Evolutionary conservation across 176 grass and related monocot species (phyloP).

Genomic region (Oryza officinalis): DNA sequence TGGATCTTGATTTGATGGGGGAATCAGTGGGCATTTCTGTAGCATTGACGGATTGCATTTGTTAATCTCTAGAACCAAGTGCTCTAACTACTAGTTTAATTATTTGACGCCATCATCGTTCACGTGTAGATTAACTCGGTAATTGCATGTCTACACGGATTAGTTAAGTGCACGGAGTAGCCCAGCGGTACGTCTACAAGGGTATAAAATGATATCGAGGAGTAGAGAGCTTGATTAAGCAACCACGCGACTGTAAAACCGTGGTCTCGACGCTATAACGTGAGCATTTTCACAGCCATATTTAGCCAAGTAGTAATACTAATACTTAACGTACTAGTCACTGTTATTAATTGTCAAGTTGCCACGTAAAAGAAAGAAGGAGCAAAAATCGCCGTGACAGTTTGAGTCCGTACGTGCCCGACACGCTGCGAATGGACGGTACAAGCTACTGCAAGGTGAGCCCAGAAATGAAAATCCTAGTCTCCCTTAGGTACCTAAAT

Average conservation of each 20-base stretch:
- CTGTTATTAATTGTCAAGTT: too few species aligned
- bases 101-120: neutral
- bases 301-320: neutral
- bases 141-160: neutral
- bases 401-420: too few species aligned
- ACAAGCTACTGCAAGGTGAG: too few species aligned
- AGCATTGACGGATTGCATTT: neutral
- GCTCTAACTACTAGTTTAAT: neutral
- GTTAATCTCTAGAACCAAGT: neutral
- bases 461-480: too few species aligned
- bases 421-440: too few species aligned
- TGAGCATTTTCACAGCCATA: neutral
- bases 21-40: neutral
- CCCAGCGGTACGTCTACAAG: neutral
- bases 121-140: neutral
- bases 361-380: neutral
- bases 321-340: neutral
- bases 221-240: neutral
- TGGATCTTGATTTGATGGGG: neutral
- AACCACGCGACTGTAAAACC: neutral
- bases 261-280: neutral
- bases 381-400: neutral
- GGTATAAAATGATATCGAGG: neutral
- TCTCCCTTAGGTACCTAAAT: too few species aligned
- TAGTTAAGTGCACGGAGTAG: neutral